Percentiles rank a stretch among this genome's conserved stretches.
These are phyloP conservation scores for Capsicum pubescens DNA, from an alignment of 257 asterid species.

Conservation along the genomic window DNA sequence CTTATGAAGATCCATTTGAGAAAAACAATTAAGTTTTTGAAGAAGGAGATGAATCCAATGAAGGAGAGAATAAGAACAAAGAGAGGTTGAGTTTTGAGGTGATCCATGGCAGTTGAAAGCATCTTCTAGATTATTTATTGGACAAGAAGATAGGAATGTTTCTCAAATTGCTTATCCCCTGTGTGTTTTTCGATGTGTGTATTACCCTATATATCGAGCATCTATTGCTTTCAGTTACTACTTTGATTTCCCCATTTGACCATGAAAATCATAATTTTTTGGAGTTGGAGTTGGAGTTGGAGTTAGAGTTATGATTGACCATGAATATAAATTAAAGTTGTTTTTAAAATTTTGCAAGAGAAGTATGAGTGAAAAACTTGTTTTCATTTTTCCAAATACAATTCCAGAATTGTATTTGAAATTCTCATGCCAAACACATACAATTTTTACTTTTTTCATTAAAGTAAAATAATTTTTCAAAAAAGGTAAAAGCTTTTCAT, in stretches of 20 bases:
- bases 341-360: too few species aligned
- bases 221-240: neutral
- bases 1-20: slow-evolving; percentile 50
- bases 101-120: slow-evolving; percentile 36
- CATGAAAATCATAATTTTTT: too few species aligned
- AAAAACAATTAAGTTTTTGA: slow-evolving; percentile 36
- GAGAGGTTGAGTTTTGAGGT: slow-evolving; percentile 45
- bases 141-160: neutral
- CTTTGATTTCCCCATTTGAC: neutral
- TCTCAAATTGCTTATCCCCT: neutral
- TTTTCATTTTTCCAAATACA: too few species aligned
- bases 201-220: neutral
- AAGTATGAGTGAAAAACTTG: too few species aligned
- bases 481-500: too few species aligned
- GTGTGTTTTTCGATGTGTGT: neutral
- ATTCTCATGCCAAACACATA: too few species aligned
- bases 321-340: too few species aligned
- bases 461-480: too few species aligned
- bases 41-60: slow-evolving; percentile 55
- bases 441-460: too few species aligned
- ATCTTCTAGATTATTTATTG: slow-evolving; percentile 29
- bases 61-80: slow-evolving; percentile 53
- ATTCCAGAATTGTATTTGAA: too few species aligned
- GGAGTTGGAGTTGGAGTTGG: too few species aligned
- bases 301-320: too few species aligned